phyloP scores from a whole-genome alignment of 1,284 basidiomycete species.

The Trichosporon sp. region DNA sequence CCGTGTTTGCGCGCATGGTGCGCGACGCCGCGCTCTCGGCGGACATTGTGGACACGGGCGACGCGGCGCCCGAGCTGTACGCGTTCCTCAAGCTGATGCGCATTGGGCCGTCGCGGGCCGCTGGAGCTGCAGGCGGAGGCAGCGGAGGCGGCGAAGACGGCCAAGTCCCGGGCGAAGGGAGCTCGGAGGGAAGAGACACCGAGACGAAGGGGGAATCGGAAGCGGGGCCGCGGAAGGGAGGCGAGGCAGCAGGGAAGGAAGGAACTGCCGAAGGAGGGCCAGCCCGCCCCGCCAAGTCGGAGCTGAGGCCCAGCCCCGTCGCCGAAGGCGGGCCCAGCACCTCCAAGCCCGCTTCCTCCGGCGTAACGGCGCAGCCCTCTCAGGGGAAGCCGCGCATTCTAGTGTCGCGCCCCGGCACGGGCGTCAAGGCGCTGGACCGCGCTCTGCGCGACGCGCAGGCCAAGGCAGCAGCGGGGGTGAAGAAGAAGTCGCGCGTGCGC shows the following conservation, averaged over 20 bases:
- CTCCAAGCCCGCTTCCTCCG: not conserved
- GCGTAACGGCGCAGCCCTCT: not conserved
- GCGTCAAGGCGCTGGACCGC: not conserved
- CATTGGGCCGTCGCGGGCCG: not conserved
- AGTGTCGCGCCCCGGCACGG: not conserved
- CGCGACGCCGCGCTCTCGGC: not conserved
- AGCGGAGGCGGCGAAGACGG: not conserved
- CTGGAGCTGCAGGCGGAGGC: not conserved
- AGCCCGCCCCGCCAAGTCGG: not conserved
- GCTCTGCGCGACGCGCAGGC: not conserved
- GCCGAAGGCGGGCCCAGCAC: not conserved
- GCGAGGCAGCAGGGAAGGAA: not conserved
- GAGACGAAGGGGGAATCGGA: too few relatives aligned
- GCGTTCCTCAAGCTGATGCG: constrained; percentile 1
- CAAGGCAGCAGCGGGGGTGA: not conserved
- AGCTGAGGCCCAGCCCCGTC: not conserved
- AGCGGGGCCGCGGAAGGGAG: not conserved
- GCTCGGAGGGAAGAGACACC: too few relatives aligned
- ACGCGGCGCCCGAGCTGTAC: not conserved
- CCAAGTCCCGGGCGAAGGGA: too few relatives aligned
- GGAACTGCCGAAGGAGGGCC: not conserved
- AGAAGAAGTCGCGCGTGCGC: not conserved
- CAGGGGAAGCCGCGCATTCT: not conserved
- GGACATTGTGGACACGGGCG: not conserved
- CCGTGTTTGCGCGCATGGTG: not conserved